These are phyloP conservation scores for Aegilops longissima DNA, from an alignment of 176 grass and related monocot genomes.

Conservation along the genomic window DNA sequence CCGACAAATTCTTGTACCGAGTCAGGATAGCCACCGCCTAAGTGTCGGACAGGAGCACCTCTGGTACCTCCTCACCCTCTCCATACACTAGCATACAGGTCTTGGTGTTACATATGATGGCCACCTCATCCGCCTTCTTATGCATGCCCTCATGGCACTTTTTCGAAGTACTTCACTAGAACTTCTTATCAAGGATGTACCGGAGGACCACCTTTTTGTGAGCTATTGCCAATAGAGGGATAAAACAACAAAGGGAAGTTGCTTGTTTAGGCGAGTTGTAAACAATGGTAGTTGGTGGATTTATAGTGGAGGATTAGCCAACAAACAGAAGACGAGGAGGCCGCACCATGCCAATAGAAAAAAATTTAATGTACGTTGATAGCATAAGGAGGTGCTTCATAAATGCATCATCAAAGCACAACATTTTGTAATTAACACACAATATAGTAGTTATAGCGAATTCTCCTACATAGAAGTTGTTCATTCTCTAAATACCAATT, in stretches of 20 bases:
- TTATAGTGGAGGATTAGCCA: too few species aligned
- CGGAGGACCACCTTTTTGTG: too few species aligned
- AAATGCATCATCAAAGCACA: neutral
- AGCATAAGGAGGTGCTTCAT: neutral
- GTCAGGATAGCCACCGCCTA: neutral
- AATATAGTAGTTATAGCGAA: neutral
- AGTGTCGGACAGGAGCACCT: neutral
- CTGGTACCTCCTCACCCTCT: neutral
- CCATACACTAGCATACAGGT: slow-evolving; percentile 29
- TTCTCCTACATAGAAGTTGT: too few species aligned
- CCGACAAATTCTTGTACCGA: neutral
- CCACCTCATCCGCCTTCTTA: slow-evolving; percentile 36
- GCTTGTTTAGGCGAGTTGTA: neutral
- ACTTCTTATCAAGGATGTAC: slow-evolving; percentile 10
- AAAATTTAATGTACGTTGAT: neutral
- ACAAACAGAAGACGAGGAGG: neutral
- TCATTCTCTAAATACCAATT: slow-evolving; percentile 61
- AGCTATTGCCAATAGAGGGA: too few species aligned
- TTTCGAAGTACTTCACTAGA: neutral
- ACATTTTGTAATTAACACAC: too few species aligned
- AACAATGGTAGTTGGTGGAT: neutral
- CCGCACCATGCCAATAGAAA: neutral
- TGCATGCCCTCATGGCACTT: neutral
- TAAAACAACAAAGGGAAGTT: neutral
- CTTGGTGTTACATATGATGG: slow-evolving; percentile 13